Evolutionary conservation across 2,329 filamentous ascomycete species (phyloP).

Genomic region (Bipolaris cookei): DNA sequence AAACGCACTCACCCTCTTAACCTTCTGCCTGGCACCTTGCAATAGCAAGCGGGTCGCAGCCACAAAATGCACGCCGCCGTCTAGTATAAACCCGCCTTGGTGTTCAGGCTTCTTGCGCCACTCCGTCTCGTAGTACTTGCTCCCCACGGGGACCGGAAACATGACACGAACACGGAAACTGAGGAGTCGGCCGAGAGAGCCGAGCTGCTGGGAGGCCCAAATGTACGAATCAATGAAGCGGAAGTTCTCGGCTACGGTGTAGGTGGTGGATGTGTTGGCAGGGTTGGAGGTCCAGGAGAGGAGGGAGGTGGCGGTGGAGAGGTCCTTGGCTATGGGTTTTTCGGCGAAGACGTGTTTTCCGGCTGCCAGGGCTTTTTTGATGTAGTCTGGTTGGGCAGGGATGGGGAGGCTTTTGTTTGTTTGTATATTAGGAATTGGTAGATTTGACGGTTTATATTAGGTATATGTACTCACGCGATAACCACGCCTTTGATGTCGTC

Average conservation of each 20-base stretch:
- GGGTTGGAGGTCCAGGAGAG: conserved; percentile 53
- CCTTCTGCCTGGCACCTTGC: conserved; percentile 50
- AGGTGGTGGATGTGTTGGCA: conserved; percentile 51
- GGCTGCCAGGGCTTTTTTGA: conserved; percentile 65
- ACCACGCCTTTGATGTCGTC: conserved; percentile 63
- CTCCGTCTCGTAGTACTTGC: conserved; percentile 62
- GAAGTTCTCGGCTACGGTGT: conserved; percentile 72
- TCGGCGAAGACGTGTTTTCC: conserved; percentile 74
- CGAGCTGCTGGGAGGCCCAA: conserved; percentile 59
- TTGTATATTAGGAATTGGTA: too few species aligned
- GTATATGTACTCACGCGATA: conserved; percentile 53
- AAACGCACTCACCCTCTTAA: conserved; percentile 60
- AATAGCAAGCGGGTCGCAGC: conserved; percentile 69
- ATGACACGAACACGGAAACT: conserved; percentile 60
- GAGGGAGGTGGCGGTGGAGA: conserved; percentile 58
- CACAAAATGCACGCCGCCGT: conserved; percentile 75
- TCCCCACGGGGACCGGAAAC: conserved; percentile 54
- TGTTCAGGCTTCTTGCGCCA: conserved; percentile 74
- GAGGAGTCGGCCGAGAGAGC: conserved; percentile 61
- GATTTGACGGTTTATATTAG: too few species aligned
- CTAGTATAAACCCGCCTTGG: conserved; percentile 78
- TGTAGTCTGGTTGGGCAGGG: conserved; percentile 62
- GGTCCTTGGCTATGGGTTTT: conserved; percentile 70
- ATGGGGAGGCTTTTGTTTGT: conserved; percentile 62
- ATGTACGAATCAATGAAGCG: conserved; percentile 65